phyloP scores from a whole-genome alignment of 805 yeast species.

The Kuraishia floccosa region DNA sequence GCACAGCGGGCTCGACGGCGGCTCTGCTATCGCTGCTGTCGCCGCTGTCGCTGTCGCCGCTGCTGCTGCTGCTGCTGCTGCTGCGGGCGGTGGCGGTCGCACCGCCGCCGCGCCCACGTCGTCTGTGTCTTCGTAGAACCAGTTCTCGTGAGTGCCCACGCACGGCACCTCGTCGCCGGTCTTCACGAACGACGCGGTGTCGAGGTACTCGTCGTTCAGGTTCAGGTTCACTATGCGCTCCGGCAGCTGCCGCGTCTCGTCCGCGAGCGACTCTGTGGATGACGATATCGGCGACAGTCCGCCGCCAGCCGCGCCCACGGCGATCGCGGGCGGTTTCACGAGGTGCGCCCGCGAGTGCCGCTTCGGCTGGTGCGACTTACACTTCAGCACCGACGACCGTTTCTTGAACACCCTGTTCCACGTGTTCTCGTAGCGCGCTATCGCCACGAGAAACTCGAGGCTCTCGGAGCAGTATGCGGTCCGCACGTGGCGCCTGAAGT shows the following conservation, averaged over 20 bases:
- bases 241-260: background rate
- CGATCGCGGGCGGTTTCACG: background rate
- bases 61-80: background rate
- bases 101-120: background rate
- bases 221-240: background rate
- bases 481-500: conserved; percentile 22
- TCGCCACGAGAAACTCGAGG: conserved; percentile 29
- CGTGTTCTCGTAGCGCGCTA: conserved; percentile 31
- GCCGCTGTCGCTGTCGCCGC: background rate
- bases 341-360: background rate
- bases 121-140: background rate
- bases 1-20: background rate
- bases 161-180: background rate
- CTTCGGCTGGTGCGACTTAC: conserved; percentile 6
- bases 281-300: background rate
- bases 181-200: background rate
- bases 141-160: background rate
- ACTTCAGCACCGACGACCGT: conserved; percentile 17
- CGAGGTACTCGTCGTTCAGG: background rate
- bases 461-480: conserved; percentile 34
- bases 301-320: background rate
- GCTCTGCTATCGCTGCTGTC: background rate
- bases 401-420: conserved; percentile 22
- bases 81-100: background rate
- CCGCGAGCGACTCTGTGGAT: background rate